phyloP scores from a whole-genome alignment of 176 grass and related monocot genomes.

The Lolium multiflorum region DNA sequence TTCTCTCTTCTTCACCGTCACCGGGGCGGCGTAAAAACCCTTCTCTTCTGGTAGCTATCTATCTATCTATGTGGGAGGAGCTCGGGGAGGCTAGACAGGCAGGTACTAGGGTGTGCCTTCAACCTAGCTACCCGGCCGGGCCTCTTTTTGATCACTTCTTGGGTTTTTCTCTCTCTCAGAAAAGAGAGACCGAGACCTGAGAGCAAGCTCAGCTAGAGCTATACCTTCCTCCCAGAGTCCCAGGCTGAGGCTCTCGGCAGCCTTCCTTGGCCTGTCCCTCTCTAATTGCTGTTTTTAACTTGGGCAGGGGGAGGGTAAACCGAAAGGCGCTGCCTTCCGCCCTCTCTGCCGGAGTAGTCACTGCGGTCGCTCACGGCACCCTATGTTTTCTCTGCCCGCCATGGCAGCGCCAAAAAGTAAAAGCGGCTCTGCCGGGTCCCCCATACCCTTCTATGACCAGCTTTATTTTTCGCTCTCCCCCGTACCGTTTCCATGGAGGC shows the following conservation, averaged over 20 bases:
- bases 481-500: background rate
- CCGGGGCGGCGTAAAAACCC: constrained; percentile 32
- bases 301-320: constrained; percentile 47
- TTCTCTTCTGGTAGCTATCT: background rate
- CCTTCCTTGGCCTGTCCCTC: constrained; percentile 13
- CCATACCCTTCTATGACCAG: constrained; percentile 42
- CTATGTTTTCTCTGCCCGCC: constrained; percentile 34
- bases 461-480: constrained; percentile 32
- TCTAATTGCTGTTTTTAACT: constrained; percentile 58
- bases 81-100: constrained; percentile 27
- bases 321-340: constrained; percentile 37
- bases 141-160: constrained; percentile 55
- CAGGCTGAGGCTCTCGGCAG: background rate
- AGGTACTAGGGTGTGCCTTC: constrained; percentile 11
- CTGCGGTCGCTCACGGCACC: constrained; percentile 39
- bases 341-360: background rate
- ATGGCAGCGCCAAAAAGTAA: constrained; percentile 66
- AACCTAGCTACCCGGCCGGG: constrained; percentile 31
- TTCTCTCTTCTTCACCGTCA: background rate
- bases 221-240: background rate
- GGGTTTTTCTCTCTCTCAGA: constrained; percentile 28
- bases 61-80: background rate
- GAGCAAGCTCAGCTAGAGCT: background rate
- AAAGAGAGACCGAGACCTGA: background rate
- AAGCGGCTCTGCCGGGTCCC: constrained; percentile 57